Conservation (phyloP, 2,329 filamentous ascomycete genomes). For the Onygenales sp. region DNA sequence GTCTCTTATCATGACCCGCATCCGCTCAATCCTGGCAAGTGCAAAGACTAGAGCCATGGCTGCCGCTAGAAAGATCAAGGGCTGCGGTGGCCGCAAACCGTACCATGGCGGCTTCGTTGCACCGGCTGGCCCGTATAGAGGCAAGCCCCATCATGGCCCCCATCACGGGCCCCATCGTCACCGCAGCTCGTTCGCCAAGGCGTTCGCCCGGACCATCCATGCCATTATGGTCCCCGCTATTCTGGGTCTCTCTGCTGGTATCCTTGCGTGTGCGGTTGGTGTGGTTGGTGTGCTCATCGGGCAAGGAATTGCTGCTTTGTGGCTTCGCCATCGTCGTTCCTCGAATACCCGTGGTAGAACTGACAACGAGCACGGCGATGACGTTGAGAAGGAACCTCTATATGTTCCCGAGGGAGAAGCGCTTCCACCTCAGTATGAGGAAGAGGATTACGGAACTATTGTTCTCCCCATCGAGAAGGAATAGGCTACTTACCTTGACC, state of each 20-base stretch:
- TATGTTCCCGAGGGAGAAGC: constrained; percentile 19
- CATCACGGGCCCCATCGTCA: constrained; percentile 16
- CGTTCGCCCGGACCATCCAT: constrained; percentile 31
- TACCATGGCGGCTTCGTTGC: background rate
- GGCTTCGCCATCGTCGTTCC: constrained; percentile 31
- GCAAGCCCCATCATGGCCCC: constrained; percentile 8
- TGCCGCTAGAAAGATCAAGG: constrained; percentile 22
- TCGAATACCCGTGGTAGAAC: constrained; percentile 17
- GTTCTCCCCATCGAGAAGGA: constrained; percentile 22
- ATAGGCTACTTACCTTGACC: constrained; percentile 12
- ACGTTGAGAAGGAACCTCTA: constrained; percentile 34
- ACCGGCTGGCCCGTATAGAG: background rate
- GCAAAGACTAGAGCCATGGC: constrained; percentile 28
- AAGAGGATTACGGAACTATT: constrained; percentile 20
- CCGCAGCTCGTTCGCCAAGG: constrained; percentile 28
- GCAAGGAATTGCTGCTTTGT: constrained; percentile 36
- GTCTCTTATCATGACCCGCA: constrained; percentile 28
- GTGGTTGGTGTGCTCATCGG: constrained; percentile 41
- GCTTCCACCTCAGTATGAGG: constrained; percentile 28
- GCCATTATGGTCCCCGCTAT: constrained; percentile 37
- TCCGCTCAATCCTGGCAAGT: constrained; percentile 28
- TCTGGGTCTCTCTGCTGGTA: constrained; percentile 36
- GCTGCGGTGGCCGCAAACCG: constrained; percentile 22
- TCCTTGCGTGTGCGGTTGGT: constrained; percentile 36
- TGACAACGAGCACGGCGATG: constrained; percentile 26